A percentile compares a stretch with the other conserved stretches of the same genome.
Evolutionary conservation across 1,284 basidiomycete species (phyloP).

Genomic region (Laetiporus sulphureus): DNA sequence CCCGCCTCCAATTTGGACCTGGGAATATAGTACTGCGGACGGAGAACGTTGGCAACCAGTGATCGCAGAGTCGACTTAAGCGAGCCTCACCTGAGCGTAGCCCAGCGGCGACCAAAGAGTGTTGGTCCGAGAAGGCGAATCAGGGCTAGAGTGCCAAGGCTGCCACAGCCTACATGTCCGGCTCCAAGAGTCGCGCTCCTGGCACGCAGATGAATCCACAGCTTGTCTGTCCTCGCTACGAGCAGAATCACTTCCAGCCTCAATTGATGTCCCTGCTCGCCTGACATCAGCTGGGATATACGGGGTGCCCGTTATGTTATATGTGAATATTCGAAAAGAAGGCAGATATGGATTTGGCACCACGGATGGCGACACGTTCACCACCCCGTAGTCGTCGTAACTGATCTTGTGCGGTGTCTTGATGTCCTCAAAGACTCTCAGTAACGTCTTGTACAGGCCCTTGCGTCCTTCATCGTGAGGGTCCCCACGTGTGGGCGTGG

Average conservation of each 20-base stretch:
- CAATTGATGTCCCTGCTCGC: too few species aligned
- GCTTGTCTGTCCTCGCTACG: too few species aligned
- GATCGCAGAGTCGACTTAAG: constrained; percentile 9
- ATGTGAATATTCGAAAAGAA: constrained; percentile 76
- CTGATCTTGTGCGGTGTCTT: constrained; percentile 45
- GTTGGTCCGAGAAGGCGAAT: constrained; percentile 70
- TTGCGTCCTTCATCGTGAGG: constrained; percentile 21
- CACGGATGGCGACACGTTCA: constrained; percentile 76
- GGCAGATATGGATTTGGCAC: constrained; percentile 88
- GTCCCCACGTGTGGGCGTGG: constrained; percentile 11
- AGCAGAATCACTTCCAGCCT: too few species aligned
- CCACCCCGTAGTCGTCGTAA: constrained; percentile 63
- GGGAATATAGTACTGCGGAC: constrained; percentile 72
- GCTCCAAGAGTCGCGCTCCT: too few species aligned
- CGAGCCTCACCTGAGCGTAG: constrained; percentile 75
- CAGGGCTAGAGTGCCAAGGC: constrained; percentile 54
- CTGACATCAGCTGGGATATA: constrained; percentile 20
- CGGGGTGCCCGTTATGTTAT: constrained; percentile 55
- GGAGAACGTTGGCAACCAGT: background rate
- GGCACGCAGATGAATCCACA: too few species aligned
- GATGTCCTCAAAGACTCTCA: constrained; percentile 51
- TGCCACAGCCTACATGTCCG: constrained; percentile 40
- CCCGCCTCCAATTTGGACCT: constrained; percentile 52
- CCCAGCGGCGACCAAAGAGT: constrained; percentile 69
- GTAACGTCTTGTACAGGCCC: constrained; percentile 44